Conservation (phyloP, 495 filamentous ascomycete genomes). For the Xylaria scruposa region DNA sequence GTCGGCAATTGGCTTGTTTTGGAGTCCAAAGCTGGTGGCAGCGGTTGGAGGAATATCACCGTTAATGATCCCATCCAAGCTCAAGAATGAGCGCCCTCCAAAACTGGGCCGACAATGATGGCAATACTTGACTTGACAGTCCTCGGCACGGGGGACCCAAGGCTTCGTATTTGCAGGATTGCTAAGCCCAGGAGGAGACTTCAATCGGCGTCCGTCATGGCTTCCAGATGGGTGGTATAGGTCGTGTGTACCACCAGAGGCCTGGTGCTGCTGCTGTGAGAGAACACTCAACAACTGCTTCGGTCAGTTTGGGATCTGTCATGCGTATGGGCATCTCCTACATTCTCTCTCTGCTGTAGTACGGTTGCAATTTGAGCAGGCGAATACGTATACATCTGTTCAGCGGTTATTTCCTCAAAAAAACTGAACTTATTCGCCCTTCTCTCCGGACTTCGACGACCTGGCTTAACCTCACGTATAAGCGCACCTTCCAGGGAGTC, state of each 20-base stretch:
- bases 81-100: conserved; percentile 53
- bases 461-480: conserved; percentile 33
- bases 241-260: conserved; percentile 11
- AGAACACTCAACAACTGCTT: conserved; percentile 14
- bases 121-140: conserved; percentile 62
- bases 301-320: not conserved
- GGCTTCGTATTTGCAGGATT: conserved; percentile 33
- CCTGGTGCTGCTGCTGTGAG: conserved; percentile 7
- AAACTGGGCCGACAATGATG: conserved; percentile 55
- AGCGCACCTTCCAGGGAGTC: conserved; percentile 27
- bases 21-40: conserved; percentile 54
- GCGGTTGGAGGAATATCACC: conserved; percentile 50
- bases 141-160: conserved; percentile 49
- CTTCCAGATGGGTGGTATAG: conserved; percentile 19
- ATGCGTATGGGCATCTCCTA: conserved; percentile 26
- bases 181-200: conserved; percentile 26
- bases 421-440: conserved; percentile 47
- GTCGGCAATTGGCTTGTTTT: conserved; percentile 42
- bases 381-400: conserved; percentile 53
- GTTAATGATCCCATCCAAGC: conserved; percentile 56
- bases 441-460: conserved; percentile 42
- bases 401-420: conserved; percentile 59
- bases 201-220: not conserved
- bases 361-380: conserved; percentile 48
- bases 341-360: conserved; percentile 50